phyloP scores from a whole-genome alignment of 2,329 filamentous ascomycete genomes.

The Paracoccidioides lutzii region DNA sequence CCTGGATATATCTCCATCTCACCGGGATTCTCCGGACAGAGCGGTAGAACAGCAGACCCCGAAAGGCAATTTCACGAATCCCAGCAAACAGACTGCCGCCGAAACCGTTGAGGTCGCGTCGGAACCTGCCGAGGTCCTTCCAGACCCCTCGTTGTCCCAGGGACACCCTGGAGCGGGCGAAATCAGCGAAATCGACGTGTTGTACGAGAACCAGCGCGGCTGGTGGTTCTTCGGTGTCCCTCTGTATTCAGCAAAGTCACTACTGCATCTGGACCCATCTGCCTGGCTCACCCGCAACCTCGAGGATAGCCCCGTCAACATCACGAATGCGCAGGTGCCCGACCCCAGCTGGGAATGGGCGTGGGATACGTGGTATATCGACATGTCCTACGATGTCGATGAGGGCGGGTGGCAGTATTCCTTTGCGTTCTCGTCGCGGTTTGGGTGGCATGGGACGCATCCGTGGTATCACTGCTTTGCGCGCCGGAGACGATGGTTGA shows the following conservation, averaged over 20 bases:
- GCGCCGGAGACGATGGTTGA: slow-evolving; percentile 75
- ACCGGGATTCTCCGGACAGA: not conserved
- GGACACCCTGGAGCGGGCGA: slow-evolving; percentile 9
- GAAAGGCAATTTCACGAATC: not conserved
- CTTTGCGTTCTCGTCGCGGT: slow-evolving; percentile 63
- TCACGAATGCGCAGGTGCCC: slow-evolving; percentile 78
- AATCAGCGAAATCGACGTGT: slow-evolving; percentile 56
- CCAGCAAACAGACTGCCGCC: not conserved
- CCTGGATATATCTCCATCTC: not conserved
- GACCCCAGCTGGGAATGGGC: slow-evolving; percentile 94
- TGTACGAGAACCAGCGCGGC: slow-evolving; percentile 93
- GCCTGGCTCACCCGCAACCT: slow-evolving; percentile 65
- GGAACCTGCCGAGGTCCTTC: not conserved
- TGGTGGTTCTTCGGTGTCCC: slow-evolving; percentile 79
- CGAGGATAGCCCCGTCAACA: slow-evolving; percentile 51
- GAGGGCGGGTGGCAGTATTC: slow-evolving; percentile 95
- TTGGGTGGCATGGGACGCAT: slow-evolving; percentile 76
- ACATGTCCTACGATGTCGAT: slow-evolving; percentile 71
- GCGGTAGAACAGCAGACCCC: not conserved
- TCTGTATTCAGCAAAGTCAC: slow-evolving; percentile 74
- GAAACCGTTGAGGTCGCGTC: not conserved
- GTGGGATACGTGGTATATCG: slow-evolving; percentile 58
- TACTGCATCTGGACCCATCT: slow-evolving; percentile 73
- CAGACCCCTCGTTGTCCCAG: not conserved
- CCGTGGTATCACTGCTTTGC: slow-evolving; percentile 94